Conservation (phyloP, 1,139 yeast genomes). For the Yamadazyma atmosphaerica region DNA sequence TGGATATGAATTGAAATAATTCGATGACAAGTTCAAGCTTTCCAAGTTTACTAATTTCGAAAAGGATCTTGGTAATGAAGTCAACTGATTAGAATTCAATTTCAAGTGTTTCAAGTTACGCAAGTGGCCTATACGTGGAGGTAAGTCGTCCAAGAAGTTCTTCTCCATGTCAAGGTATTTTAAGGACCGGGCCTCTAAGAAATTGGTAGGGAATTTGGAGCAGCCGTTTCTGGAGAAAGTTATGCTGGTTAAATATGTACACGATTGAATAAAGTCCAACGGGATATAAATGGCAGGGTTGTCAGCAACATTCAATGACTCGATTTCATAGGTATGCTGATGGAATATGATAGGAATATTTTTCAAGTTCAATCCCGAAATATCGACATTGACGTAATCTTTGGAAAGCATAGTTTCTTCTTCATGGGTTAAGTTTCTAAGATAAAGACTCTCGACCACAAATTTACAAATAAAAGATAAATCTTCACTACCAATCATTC, state of each 20-base stretch:
- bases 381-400: conserved; percentile 73
- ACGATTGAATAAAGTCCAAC: conserved; percentile 80
- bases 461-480: conserved; percentile 84
- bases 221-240: conserved; percentile 75
- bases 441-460: conserved; percentile 69
- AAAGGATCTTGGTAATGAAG: conserved; percentile 63
- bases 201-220: conserved; percentile 69
- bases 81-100: conserved; percentile 72
- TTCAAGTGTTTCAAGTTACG: conserved; percentile 55
- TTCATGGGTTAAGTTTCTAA: conserved; percentile 66
- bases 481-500: conserved; percentile 85
- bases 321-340: conserved; percentile 80
- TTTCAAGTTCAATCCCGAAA: conserved; percentile 73
- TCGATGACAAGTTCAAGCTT: conserved; percentile 75
- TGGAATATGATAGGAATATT: conserved; percentile 84
- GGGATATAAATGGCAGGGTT: conserved; percentile 88
- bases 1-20: conserved; percentile 70
- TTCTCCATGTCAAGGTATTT: conserved; percentile 77
- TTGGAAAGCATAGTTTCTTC: conserved; percentile 65
- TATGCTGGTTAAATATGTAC: conserved; percentile 67
- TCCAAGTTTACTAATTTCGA: conserved; percentile 56
- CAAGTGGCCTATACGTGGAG: conserved; percentile 56
- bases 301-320: conserved; percentile 77
- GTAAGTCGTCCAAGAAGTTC: conserved; percentile 67
- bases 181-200: conserved; percentile 67